Evolutionary conservation across 2,329 filamentous ascomycete species (phyloP), one percentile per base, ranked within the genome.

Genomic region (Epichloe baconii): DNA sequence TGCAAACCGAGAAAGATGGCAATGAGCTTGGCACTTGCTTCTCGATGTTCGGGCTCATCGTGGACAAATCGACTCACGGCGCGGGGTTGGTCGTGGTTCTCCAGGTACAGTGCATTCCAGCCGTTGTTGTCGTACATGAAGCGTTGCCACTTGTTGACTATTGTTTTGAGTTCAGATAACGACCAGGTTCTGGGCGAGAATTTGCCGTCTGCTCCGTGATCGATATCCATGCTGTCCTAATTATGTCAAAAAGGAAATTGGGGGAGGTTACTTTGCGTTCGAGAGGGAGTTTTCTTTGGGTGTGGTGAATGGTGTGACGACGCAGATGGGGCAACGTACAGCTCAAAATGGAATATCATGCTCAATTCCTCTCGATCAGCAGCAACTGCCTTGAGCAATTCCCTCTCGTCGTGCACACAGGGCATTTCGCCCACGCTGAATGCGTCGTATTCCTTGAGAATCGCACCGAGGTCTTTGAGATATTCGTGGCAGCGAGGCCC

Each of bases 321-420:
- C 19, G 19, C 19, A 43, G n/a, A 23, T 31, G 41, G 5, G 5
- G 17, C n/a, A 21, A 61, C 70, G 59, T 58, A 76, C 73, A 79
- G 69, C 52, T 86, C 82, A 60, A 87, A 87, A 58, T 85, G 79
- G 65, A 87, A 86, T 37, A 86, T 82, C 81, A 86, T 86, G 62
- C 77, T 81, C 44, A 86, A 66, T 60, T 86, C 80, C 35, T 73
- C 71, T 15, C 76, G 71, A 48, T 78, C 74, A 21, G 71, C 74
- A 3, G 71, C 71, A 2, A 86, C 80, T 6, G 67, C 68, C 53
- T 68, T 67, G 52, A 75, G 71, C 35, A 74, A 53, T 56, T 72
- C 66, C 11, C 63, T 57, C 41, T 68, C 66, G 46, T 71, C 68
- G n/a, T 66, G 60, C 15, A 71, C 66, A 50, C 68, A 70, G 3